Base-by-base conservation (phyloP, 1,139 yeast species). In the Nakaseomyces nivariensis region DNA sequence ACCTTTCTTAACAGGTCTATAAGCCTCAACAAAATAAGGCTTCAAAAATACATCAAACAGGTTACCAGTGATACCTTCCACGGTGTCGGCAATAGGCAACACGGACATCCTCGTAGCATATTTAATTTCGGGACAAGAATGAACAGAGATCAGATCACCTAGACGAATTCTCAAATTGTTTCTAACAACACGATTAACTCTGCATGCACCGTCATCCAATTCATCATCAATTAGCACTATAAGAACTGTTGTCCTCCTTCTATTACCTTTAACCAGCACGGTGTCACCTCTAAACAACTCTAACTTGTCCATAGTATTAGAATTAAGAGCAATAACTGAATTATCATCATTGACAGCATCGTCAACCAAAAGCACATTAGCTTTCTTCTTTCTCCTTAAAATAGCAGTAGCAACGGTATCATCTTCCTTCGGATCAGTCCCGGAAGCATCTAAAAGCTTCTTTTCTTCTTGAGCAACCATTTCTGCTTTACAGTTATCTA, bases 21-120 rank as follows among this genome's bases (percentile, higher is more conserved):
- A 92, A 51, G 98, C 97, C 72, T 92, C 99, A 50, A 92, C 97
- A 68, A 94, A 92, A 74, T 92, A 92, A 47, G 99, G 99, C 74
- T 92, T 92, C 70, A 92, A 78, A 73, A 84, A 92, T 43, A 92
- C 96, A 64, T 92, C 99, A 62, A 92, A 92, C 61, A 92, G 76
- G 11, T 96, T 88, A 53, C 99, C 98, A 33, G 97, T 92, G 56
- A 92, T 77, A 56, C 99, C 99, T 73, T 92, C 99, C 58, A 92
- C 92, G 49, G 98, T 90, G 66, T 92, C 99, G 52, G 97, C 95
- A 67, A 92, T 85, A 49, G 99, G 98, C 69, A 94, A 76, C 46
- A 90, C 96, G n/a, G 95, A 84, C 65, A 92, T 90, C 70, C 97
- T 76, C 54, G 83, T 58, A 58, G 95, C 97, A 66, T 90, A 94